Base-by-base conservation (phyloP, 176 grass and related monocot species). In the Oryza nivara region DNA sequence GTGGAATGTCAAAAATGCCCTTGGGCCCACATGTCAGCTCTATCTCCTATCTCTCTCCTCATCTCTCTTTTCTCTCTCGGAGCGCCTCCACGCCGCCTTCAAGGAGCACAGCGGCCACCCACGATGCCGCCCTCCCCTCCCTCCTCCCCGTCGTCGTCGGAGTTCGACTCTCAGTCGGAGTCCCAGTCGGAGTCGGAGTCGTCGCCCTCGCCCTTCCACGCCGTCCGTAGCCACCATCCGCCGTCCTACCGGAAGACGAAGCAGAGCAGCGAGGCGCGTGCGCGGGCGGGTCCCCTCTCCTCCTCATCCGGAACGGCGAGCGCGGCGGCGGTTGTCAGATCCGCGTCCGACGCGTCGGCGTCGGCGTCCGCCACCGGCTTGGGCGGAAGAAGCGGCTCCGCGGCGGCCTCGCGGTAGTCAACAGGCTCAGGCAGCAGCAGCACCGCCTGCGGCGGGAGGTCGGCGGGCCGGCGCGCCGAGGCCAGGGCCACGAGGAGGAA, bases 121-220 rank as follows among this genome's bases (percentile, higher is more conserved):
- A 83, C 0, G 78, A 91, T 74, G 44, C 89, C 80, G 0, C 11
- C 19, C 26, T 81, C 75, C 25, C 65, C 80, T 11, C 80, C 85
- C 7, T 91, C 86, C 22, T 88, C 28, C 28, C 28, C 1, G 28
- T 28, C 89, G 1, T 81, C 86, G 32, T 91, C 86, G 0, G 91
- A 88, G 73, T 90, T 84, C 3, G 45, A 83, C 9, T 90, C 91
- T 0, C 81, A 81, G 2, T 92, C 90, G 0, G 68, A 76, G 10
- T 82, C 68, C 4, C 22, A 73, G 9, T 44, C 41, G 6, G 6
- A 40, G 34, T 77, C 34, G 1, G 32, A 40, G 30, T 61, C 35
- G 54, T 3, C 17, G 16, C 23, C 28, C 28, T 28, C 28, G 1
- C 28, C 25, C 64, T 22, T 73, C 34, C 35, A 16, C 6, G 12